Evolutionary conservation across 257 asterid genomes (phyloP).

Genomic region (Thymus mandschuricus): DNA sequence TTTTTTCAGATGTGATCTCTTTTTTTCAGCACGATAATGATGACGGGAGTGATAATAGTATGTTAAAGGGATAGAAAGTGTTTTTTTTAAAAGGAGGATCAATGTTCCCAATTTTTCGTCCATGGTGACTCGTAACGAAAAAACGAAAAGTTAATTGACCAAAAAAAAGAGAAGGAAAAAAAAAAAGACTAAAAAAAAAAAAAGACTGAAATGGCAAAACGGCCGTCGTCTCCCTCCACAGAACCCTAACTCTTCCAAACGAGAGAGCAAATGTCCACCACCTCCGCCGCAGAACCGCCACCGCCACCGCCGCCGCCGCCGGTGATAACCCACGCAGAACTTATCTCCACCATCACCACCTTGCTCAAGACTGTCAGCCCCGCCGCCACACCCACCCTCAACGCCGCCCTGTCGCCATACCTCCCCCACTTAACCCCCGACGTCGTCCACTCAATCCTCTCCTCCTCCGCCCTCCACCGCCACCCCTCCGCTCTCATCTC

Average conservation of each 20-base stretch:
- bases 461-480: slow-evolving; percentile 54
- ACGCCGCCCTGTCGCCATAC: slow-evolving; percentile 48
- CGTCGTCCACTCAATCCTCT: slow-evolving; percentile 62
- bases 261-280: slow-evolving; percentile 27
- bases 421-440: slow-evolving; percentile 62
- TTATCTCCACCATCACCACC: slow-evolving; percentile 52
- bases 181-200: too few species aligned
- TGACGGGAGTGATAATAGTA: too few species aligned
- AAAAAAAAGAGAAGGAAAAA: too few species aligned
- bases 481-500: slow-evolving; percentile 58
- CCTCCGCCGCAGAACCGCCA: slow-evolving; percentile 33
- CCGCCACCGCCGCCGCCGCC: slow-evolving; percentile 42
- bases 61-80: too few species aligned
- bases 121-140: too few species aligned
- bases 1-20: too few species aligned
- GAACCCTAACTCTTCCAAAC: slow-evolving; percentile 25
- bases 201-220: too few species aligned
- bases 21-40: too few species aligned
- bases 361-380: slow-evolving; percentile 43
- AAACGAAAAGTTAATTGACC: too few species aligned
- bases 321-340: slow-evolving; percentile 44
- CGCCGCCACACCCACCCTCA: slow-evolving; percentile 44
- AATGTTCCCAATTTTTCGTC: too few species aligned
- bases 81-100: too few species aligned
- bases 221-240: too few species aligned